phyloP scores from a whole-genome alignment of 768 basidiomycete genomes.

The Auricularia sp. region DNA sequence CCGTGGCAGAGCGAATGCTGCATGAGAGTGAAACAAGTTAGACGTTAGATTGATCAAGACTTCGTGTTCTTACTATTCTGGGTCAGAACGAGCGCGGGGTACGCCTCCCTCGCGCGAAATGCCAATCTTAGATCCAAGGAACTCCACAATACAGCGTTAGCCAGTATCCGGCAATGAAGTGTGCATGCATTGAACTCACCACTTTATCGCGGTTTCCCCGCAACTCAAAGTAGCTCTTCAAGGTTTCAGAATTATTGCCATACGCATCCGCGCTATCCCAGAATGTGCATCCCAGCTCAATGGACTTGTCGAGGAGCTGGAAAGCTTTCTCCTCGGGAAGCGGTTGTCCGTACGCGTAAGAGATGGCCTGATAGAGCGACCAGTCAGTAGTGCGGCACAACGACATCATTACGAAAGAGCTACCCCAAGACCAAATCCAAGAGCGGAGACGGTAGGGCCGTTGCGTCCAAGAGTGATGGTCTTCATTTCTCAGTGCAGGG shows the following conservation, averaged over 20 bases:
- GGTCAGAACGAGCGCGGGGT: no score
- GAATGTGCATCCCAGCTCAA: constrained; percentile 3
- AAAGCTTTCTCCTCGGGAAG: constrained; percentile 11
- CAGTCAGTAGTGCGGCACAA: not conserved
- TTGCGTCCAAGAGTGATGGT: constrained; percentile 18
- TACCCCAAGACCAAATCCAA: constrained; percentile 15
- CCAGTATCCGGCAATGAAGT: no score
- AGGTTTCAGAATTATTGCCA: not conserved
- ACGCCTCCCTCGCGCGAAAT: no score
- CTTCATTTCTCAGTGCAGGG: not conserved
- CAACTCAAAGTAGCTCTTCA: not conserved
- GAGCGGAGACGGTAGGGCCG: constrained; percentile 20
- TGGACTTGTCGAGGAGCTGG: constrained; percentile 1
- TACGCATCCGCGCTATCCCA: constrained; percentile 4
- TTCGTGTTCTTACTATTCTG: no score
- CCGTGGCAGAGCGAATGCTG: not conserved
- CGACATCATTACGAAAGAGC: not conserved
- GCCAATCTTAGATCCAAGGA: no score
- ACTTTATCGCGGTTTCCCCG: not conserved
- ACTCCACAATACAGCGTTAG: no score
- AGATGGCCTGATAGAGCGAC: not conserved
- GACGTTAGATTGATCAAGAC: no score
- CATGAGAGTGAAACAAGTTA: no score
- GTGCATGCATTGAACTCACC: not conserved
- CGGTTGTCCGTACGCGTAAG: not conserved